Evolutionary conservation across 2,329 filamentous ascomycete species (phyloP), one percentile per base, ranked within the genome.

Genomic region (Monosporascus sp.): DNA sequence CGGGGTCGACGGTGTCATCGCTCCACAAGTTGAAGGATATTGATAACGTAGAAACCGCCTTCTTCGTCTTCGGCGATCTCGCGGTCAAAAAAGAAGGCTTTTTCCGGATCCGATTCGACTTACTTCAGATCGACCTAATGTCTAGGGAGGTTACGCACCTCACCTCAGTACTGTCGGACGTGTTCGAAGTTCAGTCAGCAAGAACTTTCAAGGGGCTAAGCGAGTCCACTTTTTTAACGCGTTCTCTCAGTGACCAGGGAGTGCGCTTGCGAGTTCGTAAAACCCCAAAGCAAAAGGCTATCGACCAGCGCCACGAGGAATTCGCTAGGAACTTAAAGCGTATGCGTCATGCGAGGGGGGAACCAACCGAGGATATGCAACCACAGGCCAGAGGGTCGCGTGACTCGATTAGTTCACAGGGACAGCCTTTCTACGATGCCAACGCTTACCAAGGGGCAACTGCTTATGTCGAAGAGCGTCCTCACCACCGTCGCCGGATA

Each of bases 31-130:
- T 95, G 51, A 93, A 94, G 68, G 89, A 95, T 65, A 78, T 83
- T 3, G 79, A 87, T 63, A 91, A 91, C 64, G 76, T 75, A 73
- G 89, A 94, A 69, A 88, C 88, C 11, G 90, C 86, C 1, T 95
- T 91, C 72, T 96, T 96, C 64, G 86, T 96, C n/a, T 96, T 95
- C 69, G 88, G 88, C 5, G 90, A 96, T 68, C 76, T 96, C 22
- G 94, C 89, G 0, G 84, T 93, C 55, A 87, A 87, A 65, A 76
- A 84, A 24, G 82, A 88, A 62, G 91, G 91, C 31, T 77, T 75
- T 20, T 93, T 85, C 65, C 79, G 85, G 37, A 77, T 96, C 39
- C 81, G 84, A 52, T 96, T 96, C 66, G 87, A 82, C 48, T 77
- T 96, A 15, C 92, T 87, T 68, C 88, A 92, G 68, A 82, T 89